Percentiles rank a stretch among this genome's conserved stretches.
phyloP scores from a whole-genome alignment of 2,329 filamentous ascomycete genomes.

The Laburnicola sp. region DNA sequence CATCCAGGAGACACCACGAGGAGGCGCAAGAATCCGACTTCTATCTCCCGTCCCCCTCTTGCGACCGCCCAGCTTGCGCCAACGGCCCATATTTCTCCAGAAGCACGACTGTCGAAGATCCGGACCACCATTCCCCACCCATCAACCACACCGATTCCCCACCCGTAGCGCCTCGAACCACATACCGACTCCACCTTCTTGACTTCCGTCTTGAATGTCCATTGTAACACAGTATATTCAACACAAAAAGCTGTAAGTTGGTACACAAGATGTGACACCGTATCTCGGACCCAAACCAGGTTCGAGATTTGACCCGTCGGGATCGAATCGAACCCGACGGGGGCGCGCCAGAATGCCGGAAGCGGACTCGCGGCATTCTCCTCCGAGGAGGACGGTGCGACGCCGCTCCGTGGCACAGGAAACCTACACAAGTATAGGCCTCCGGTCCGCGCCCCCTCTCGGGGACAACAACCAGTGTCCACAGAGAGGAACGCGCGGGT shows the following conservation, averaged over 20 bases:
- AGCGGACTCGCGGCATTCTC: too few species aligned
- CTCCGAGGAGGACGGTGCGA: too few species aligned
- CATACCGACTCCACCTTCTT: neutral
- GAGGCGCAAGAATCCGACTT: slow-evolving; percentile 45
- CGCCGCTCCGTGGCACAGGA: too few species aligned
- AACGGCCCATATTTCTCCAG: slow-evolving; percentile 12
- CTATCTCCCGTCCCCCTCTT: slow-evolving; percentile 40
- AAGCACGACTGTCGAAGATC: slow-evolving; percentile 7
- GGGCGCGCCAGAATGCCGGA: too few species aligned
- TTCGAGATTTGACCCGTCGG: neutral
- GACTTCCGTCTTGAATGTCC: neutral
- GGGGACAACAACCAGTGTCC: too few species aligned
- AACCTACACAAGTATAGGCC: too few species aligned
- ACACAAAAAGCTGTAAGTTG: neutral
- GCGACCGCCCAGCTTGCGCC: slow-evolving; percentile 25
- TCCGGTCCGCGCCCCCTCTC: too few species aligned
- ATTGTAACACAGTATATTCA: neutral
- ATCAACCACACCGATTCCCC: neutral
- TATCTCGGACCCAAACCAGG: neutral
- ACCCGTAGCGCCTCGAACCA: neutral
- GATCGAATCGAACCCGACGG: neutral
- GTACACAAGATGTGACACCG: neutral
- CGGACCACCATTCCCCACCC: slow-evolving; percentile 8
- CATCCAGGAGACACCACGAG: slow-evolving; percentile 42
- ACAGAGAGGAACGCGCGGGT: neutral